These are phyloP conservation scores for Chlamydomonas schloesseri DNA, from an alignment of 139 green algal species.

Conservation along the genomic window DNA sequence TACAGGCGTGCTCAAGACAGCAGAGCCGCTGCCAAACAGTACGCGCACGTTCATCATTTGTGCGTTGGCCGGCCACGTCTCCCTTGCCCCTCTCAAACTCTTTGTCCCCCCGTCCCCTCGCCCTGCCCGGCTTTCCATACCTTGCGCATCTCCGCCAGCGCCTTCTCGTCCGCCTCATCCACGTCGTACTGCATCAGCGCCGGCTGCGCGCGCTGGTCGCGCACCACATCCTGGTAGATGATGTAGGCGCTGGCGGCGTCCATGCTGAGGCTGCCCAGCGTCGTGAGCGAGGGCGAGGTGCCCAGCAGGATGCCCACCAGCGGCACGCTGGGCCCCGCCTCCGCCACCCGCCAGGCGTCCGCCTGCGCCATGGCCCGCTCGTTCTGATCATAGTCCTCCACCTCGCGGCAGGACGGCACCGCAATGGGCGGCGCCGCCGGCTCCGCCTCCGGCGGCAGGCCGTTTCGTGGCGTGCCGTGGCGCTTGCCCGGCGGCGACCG, in stretches of 20 bases:
- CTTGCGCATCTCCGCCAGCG: slow-evolving; percentile 32
- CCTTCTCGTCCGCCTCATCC: slow-evolving; percentile 53
- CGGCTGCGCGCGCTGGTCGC: background rate
- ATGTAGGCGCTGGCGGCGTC: slow-evolving; percentile 46
- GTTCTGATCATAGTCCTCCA: slow-evolving; percentile 29
- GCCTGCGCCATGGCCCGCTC: slow-evolving; percentile 35
- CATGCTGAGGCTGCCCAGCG: background rate
- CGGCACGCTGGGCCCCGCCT: background rate
- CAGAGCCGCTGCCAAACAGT: too few species aligned
- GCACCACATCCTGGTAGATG: slow-evolving; percentile 42
- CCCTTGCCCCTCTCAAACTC: too few species aligned
- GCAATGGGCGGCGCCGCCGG: background rate
- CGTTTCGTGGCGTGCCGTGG: background rate
- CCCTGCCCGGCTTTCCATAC: background rate
- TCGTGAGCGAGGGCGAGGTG: background rate
- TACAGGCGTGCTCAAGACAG: too few species aligned
- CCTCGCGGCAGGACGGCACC: slow-evolving; percentile 29
- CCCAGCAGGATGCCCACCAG: slow-evolving; percentile 2
- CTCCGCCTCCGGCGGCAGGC: background rate
- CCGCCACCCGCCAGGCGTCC: background rate
- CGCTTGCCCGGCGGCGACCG: background rate
- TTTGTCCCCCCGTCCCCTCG: background rate
- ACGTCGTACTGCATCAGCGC: slow-evolving; percentile 55
- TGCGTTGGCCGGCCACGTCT: too few species aligned
- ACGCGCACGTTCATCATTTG: too few species aligned